phyloP scores from a whole-genome alignment of 352 stramenopile genomes.

The Globisporangium mamillatum region DNA sequence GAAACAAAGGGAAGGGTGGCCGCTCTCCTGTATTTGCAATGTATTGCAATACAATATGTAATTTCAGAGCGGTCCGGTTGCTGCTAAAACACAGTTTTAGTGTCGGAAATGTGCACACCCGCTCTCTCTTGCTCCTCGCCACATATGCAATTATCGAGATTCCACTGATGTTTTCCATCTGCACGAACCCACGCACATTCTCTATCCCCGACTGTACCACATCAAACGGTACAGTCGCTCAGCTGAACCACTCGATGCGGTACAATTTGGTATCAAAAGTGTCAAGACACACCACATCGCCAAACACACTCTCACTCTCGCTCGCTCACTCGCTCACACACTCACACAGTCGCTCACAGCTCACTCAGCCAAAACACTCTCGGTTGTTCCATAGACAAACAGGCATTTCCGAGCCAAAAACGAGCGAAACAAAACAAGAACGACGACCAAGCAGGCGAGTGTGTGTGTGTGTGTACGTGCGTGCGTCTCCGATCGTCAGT shows the following conservation, averaged over 20 bases:
- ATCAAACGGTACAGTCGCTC: not conserved
- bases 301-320: not conserved
- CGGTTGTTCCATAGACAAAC: not conserved
- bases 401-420: conserved; percentile 3
- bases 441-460: not conserved
- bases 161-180: no score
- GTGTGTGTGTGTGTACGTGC: not conserved
- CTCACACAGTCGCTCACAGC: conserved; percentile 2
- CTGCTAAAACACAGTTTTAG: no score
- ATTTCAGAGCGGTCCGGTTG: no score
- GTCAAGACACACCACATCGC: no score
- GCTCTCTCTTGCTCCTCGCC: no score
- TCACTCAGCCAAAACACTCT: not conserved
- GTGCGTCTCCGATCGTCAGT: not conserved
- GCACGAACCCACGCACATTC: not conserved
- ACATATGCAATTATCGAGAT: no score
- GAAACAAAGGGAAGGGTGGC: not conserved
- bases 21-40: no score
- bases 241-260: not conserved
- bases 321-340: not conserved
- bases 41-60: no score
- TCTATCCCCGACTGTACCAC: not conserved
- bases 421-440: not conserved
- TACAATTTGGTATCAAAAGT: conserved; percentile 6
- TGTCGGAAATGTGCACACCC: no score